Base-by-base conservation (phyloP, 441 rosid genomes). In the Aleurites moluccanus region DNA sequence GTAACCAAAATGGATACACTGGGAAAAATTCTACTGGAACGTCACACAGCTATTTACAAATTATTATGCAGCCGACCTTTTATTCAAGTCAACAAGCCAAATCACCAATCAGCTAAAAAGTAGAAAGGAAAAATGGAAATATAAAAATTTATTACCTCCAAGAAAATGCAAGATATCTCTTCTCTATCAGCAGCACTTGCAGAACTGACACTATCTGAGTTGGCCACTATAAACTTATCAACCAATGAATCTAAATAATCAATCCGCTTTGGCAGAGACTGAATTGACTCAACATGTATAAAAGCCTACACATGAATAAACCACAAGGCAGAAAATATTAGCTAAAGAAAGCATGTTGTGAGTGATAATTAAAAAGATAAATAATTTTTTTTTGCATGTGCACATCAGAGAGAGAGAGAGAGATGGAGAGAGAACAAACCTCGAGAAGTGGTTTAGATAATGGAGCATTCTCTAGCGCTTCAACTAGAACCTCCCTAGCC, bases 371-470 rank as follows among this genome's bases (percentile, higher is more conserved):
- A 8, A 50, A 55, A 77, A 14, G 30, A 50, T 30, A 11, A 60
- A 38, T 53, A 6, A n/a, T 47, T 27, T 21, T 20, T n/a, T 40
- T 15, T 20, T 35, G 35, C 68, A 28, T 2, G 59, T 23, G 40
- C 23, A 42, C 6, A 50, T 38, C 6, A 28, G 27, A 44, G 28
- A 8, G 56, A 15, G 47, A 50, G 64, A 42, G 47, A 50, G 64
- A 42, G n/a, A n/a, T n/a, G n/a, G 28, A 8, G 56, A 15, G 47
- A 50, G 64, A 42, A 66, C 72, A 66, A 77, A 90, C 97, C 91
- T 96, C 98, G 42, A 92, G 83, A 79, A 94, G 75, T 27, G 91
- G 92, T 79, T 94, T 94, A 33, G 97, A 89, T 28, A 87, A 84
- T 75, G 89, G 98, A 25, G 91, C 86, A 68, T 89, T 86, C 60